These are phyloP conservation scores for Earliella scabrosa DNA, from an alignment of 1,284 basidiomycete genomes.

Conservation along the genomic window DNA sequence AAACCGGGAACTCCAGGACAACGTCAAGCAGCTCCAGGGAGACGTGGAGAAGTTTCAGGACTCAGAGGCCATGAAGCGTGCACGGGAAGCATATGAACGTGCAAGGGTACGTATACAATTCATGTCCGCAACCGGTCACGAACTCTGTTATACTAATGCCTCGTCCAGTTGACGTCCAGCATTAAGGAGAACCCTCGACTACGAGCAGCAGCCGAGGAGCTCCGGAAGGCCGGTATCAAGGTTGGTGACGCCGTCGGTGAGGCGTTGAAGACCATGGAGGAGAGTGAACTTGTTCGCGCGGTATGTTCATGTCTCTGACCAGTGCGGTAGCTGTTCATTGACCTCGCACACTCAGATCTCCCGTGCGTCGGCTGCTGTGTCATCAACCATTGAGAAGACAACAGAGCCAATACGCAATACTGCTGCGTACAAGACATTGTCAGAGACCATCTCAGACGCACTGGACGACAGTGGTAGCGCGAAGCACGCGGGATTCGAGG, in stretches of 20 bases:
- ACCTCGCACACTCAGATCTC: slow-evolving; percentile 59
- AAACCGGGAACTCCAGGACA: slow-evolving; percentile 94
- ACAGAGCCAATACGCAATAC: slow-evolving; percentile 96
- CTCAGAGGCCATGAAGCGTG: slow-evolving; percentile 94
- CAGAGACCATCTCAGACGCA: slow-evolving; percentile 90
- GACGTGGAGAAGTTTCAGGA: slow-evolving; percentile 98
- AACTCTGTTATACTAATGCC: slow-evolving; percentile 4
- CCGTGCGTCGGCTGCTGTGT: slow-evolving; percentile 78
- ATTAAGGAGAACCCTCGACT: slow-evolving; percentile 97
- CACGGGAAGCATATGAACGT: slow-evolving; percentile 90
- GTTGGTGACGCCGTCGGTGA: slow-evolving; percentile 93
- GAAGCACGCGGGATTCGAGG: slow-evolving; percentile 93
- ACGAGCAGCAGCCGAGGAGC: slow-evolving; percentile 89
- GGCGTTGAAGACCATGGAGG: slow-evolving; percentile 91
- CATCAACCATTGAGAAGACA: slow-evolving; percentile 78
- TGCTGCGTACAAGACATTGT: slow-evolving; percentile 90
- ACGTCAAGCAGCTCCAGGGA: slow-evolving; percentile 96
- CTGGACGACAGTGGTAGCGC: slow-evolving; percentile 93
- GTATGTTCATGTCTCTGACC: slow-evolving; percentile 45
- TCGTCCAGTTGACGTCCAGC: slow-evolving; percentile 81
- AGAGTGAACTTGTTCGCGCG: slow-evolving; percentile 89
- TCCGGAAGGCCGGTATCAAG: slow-evolving; percentile 88
- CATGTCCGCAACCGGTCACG: too few relatives aligned
- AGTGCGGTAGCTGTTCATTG: background rate
- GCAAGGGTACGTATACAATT: slow-evolving; percentile 72